phyloP scores from a whole-genome alignment of 306 rosid species.

The Gastrolobium bilobum region DNA sequence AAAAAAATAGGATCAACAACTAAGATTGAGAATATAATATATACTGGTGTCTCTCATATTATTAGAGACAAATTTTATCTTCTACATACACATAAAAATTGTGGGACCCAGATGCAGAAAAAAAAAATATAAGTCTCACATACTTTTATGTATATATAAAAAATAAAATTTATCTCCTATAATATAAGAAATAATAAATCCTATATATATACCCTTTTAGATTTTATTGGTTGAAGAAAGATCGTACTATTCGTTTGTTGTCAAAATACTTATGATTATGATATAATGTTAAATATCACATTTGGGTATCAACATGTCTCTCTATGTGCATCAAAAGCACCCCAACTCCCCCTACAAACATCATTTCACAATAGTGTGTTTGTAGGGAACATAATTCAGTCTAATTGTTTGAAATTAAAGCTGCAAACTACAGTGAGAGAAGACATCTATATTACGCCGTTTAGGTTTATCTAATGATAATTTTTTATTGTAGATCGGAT shows the following conservation, averaged over 20 bases:
- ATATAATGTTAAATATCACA: conserved; percentile 20
- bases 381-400: neutral
- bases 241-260: neutral
- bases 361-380: neutral
- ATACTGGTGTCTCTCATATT: no score
- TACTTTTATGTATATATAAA: no score
- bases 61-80: no score
- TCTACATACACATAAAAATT: no score
- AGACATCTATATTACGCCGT: conserved; percentile 12
- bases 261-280: conserved; percentile 26
- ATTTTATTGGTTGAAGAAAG: neutral
- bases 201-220: neutral
- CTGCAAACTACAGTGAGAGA: conserved; percentile 9
- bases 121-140: no score
- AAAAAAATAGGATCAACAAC: no score
- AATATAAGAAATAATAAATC: no score
- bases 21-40: no score
- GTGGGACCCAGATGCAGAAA: no score
- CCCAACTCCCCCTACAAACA: conserved; percentile 26
- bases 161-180: no score
- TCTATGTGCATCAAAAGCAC: neutral
- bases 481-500: neutral
- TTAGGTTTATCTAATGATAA: neutral
- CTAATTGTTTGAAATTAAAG: conserved; percentile 15
- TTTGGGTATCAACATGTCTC: conserved; percentile 20